Conservation (phyloP, 331 rosid genomes). For the Malus hybrid region DNA sequence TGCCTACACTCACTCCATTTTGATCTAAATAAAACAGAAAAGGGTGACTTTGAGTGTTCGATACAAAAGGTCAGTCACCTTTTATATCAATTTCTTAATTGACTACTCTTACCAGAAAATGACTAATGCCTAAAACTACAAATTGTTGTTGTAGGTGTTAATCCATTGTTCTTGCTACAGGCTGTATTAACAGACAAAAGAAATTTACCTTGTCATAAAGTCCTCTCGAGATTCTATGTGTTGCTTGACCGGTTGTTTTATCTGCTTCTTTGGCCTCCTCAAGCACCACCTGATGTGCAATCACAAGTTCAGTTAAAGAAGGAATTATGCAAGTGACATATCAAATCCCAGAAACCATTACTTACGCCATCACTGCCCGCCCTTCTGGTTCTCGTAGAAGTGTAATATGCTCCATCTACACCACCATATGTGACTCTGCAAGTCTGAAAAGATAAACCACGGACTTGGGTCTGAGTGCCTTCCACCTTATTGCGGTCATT, state of each 20-base stretch:
- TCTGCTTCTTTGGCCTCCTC: constrained; percentile 91
- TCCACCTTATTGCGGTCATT: constrained; percentile 19
- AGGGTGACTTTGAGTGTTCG: background rate
- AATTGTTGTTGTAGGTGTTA: background rate
- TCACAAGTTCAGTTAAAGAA: background rate
- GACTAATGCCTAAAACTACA: background rate
- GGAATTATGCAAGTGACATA: background rate
- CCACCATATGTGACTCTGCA: constrained; percentile 83
- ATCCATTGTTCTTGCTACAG: background rate
- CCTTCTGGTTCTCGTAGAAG: constrained; percentile 55
- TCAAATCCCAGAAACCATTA: background rate
- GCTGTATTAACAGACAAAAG: background rate
- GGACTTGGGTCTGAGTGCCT: constrained; percentile 19
- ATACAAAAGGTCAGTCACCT: background rate
- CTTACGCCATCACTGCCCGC: constrained; percentile 66
- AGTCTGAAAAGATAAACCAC: constrained; percentile 30
- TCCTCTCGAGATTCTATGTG: constrained; percentile 75
- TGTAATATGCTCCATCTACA: constrained; percentile 70
- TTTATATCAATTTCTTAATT: background rate
- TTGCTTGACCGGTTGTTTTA: constrained; percentile 61
- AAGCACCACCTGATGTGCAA: constrained; percentile 37
- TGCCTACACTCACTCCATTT: background rate
- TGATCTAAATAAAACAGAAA: background rate
- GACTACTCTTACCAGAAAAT: background rate
- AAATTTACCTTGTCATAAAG: constrained; percentile 66